phyloP scores from a whole-genome alignment of 31 red algal species.

The Asparagopsis taxiformis region DNA sequence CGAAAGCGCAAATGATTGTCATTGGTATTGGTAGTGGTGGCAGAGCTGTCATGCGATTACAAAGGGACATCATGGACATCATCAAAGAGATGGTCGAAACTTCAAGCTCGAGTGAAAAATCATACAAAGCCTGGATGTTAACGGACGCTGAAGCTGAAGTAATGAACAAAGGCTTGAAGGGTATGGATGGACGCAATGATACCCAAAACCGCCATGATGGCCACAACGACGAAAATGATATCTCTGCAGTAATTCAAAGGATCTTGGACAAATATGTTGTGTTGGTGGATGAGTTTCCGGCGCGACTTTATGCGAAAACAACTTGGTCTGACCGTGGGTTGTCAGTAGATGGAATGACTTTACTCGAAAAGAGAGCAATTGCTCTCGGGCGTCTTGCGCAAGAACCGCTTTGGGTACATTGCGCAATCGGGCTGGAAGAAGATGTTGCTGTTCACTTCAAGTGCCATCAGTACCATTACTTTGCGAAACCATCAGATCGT shows the following conservation, averaged over 20 bases:
- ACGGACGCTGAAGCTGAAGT: background rate
- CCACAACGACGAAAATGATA: slow-evolving; percentile 7
- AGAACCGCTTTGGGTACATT: slow-evolving; percentile 88
- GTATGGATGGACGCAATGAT: background rate
- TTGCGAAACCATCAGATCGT: slow-evolving; percentile 55
- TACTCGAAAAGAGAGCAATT: slow-evolving; percentile 72
- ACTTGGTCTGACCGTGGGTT: slow-evolving; percentile 31
- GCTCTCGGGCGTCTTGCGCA: slow-evolving; percentile 83
- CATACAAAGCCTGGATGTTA: slow-evolving; percentile 23
- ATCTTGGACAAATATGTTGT: slow-evolving; percentile 44
- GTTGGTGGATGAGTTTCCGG: slow-evolving; percentile 54
- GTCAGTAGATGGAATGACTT: slow-evolving; percentile 49
- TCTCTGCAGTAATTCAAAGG: background rate
- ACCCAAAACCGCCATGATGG: slow-evolving; percentile 1
- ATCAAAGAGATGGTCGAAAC: slow-evolving; percentile 34
- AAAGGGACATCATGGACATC: slow-evolving; percentile 47
- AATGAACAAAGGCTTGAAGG: background rate
- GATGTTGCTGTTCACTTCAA: slow-evolving; percentile 53
- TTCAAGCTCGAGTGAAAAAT: slow-evolving; percentile 12
- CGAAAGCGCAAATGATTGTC: slow-evolving; percentile 58
- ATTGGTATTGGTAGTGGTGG: slow-evolving; percentile 84
- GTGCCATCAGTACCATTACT: slow-evolving; percentile 66
- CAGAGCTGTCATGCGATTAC: slow-evolving; percentile 52
- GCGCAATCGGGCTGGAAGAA: slow-evolving; percentile 72
- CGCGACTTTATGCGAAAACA: slow-evolving; percentile 66